Conservation (phyloP, 257 asterid species). For the Solanum neorickii region DNA sequence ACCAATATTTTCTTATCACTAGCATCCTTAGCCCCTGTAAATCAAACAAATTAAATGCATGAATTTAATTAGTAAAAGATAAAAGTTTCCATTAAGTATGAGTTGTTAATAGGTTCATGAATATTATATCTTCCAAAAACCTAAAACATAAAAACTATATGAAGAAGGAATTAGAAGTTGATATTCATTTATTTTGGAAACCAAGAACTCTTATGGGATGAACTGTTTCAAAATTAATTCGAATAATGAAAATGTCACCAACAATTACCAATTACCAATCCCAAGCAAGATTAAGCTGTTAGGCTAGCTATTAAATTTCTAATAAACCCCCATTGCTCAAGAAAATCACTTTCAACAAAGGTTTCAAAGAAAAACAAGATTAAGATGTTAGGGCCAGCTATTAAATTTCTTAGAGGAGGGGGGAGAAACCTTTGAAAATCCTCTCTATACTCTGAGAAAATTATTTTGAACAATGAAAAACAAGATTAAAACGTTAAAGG, state of each 20-base stretch:
- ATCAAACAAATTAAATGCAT: neutral
- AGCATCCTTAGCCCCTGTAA: conserved; percentile 41
- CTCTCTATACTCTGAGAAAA: neutral
- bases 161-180: neutral
- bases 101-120: neutral
- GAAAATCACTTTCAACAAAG: too few species aligned
- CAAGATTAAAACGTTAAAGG: neutral
- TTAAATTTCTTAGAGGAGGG: neutral
- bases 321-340: neutral
- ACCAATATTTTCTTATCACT: conserved; percentile 44
- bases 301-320: neutral
- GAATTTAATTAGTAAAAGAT: neutral
- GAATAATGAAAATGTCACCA: neutral
- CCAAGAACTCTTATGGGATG: neutral
- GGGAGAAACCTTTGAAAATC: neutral
- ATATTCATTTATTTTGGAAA: neutral
- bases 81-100: neutral
- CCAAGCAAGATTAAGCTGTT: neutral
- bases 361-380: neutral
- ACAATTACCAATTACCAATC: neutral
- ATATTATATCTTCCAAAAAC: neutral
- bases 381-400: neutral
- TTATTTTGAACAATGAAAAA: neutral
- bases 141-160: neutral
- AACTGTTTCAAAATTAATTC: neutral